These are phyloP conservation scores for Scedosporium dehoogii DNA, from an alignment of 2,329 filamentous ascomycete genomes.

Conservation along the genomic window DNA sequence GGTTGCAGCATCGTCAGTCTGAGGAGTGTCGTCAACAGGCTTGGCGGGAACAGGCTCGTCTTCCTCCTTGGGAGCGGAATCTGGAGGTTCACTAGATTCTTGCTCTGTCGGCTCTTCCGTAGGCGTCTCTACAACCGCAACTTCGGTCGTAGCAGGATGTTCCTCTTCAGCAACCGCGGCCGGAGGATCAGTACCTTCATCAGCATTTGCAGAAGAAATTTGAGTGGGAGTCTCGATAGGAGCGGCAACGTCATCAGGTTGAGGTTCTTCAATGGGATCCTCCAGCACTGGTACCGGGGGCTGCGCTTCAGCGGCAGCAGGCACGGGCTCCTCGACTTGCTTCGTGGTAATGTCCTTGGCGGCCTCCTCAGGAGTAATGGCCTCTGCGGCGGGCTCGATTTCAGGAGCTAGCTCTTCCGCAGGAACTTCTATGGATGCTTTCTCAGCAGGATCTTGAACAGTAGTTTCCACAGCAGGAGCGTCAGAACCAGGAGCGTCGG, in stretches of 20 bases:
- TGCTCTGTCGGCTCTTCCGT: neutral
- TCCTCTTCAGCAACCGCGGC: neutral
- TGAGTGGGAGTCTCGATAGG: neutral
- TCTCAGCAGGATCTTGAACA: neutral
- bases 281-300: neutral
- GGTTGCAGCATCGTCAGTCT: neutral
- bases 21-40: neutral
- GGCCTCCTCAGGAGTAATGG: neutral
- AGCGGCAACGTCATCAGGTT: neutral
- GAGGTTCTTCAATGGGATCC: neutral
- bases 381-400: neutral
- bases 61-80: neutral
- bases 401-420: neutral
- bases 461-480: neutral
- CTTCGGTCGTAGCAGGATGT: neutral
- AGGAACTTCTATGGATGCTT: neutral
- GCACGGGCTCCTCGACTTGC: neutral
- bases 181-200: neutral
- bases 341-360: neutral
- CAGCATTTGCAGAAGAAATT: neutral
- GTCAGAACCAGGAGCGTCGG: neutral
- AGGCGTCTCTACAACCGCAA: no score
- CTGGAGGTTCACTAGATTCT: neutral
- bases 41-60: neutral
- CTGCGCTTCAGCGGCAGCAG: neutral